phyloP scores from a whole-genome alignment of 345 rosid genomes.

The Arabidopsis suecica region DNA sequence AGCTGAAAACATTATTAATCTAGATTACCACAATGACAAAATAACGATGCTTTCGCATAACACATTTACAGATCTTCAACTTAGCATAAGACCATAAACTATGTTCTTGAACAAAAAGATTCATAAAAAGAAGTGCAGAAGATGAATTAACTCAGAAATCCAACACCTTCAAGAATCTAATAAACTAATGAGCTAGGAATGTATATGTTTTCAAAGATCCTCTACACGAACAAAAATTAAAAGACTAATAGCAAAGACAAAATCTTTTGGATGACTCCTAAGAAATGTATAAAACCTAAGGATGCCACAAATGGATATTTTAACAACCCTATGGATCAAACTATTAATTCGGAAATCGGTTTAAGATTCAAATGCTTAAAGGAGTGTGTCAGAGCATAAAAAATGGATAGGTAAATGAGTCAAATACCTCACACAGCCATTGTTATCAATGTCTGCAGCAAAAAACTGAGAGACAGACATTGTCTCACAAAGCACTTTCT shows the following conservation, averaged over 20 bases:
- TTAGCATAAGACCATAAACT: neutral
- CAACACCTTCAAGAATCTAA: slow-evolving; percentile 22
- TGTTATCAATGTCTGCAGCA: slow-evolving; percentile 92
- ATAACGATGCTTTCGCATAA: neutral
- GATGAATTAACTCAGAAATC: neutral
- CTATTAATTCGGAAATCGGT: neutral
- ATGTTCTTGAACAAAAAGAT: neutral
- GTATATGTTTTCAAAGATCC: neutral
- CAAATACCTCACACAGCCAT: slow-evolving; percentile 85
- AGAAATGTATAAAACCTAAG: neutral
- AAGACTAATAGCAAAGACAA: neutral
- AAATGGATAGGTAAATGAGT: slow-evolving; percentile 1
- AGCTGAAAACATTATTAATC: neutral
- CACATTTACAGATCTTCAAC: slow-evolving; percentile 1
- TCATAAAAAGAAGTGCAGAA: neutral
- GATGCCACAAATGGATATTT: neutral
- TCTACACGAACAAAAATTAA: neutral
- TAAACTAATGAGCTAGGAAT: neutral
- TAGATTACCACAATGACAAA: neutral
- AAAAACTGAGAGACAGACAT: slow-evolving; percentile 95
- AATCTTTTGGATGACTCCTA: neutral
- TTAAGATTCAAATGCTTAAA: slow-evolving; percentile 1
- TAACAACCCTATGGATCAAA: neutral
- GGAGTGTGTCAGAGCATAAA: neutral
- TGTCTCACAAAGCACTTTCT: slow-evolving; percentile 87